Percentiles rank a stretch among this genome's conserved stretches.
These are phyloP conservation scores for Xylaria digitata DNA, from an alignment of 2,329 filamentous ascomycete species.

Conservation along the genomic window DNA sequence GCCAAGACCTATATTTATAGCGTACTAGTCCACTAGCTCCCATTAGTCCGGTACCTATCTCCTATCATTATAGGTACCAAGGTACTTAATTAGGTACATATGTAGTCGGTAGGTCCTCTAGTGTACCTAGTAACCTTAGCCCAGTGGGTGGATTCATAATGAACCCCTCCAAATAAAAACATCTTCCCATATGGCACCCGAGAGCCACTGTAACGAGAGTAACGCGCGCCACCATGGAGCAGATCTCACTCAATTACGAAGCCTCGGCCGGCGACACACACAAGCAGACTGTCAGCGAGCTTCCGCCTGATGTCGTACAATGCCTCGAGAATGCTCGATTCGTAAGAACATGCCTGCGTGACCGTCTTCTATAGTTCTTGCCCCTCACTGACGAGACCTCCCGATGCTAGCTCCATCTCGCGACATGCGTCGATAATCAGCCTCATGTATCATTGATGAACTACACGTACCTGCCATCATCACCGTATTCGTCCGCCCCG, in stretches of 20 bases:
- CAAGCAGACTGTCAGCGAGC: constrained; percentile 73
- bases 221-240: constrained; percentile 59
- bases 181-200: neutral
- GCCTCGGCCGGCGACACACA: constrained; percentile 79
- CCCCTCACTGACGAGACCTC: constrained; percentile 17
- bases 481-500: constrained; percentile 74
- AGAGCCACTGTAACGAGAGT: neutral
- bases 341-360: constrained; percentile 62
- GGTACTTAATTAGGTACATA: no score
- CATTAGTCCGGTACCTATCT: neutral
- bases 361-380: no score
- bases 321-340: constrained; percentile 96
- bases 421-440: constrained; percentile 83
- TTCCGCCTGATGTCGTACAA: constrained; percentile 87
- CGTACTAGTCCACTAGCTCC: no score
- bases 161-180: constrained; percentile 37
- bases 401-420: constrained; percentile 82
- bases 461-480: constrained; percentile 93
- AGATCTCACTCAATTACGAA: constrained; percentile 79
- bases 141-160: no score
- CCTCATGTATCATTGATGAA: constrained; percentile 98
- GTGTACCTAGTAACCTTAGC: no score
- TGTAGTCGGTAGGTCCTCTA: no score
- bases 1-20: no score
- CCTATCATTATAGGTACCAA: neutral